These are phyloP conservation scores for Cladosporium phlei DNA, from an alignment of 2,329 filamentous ascomycete species.

Conservation along the genomic window DNA sequence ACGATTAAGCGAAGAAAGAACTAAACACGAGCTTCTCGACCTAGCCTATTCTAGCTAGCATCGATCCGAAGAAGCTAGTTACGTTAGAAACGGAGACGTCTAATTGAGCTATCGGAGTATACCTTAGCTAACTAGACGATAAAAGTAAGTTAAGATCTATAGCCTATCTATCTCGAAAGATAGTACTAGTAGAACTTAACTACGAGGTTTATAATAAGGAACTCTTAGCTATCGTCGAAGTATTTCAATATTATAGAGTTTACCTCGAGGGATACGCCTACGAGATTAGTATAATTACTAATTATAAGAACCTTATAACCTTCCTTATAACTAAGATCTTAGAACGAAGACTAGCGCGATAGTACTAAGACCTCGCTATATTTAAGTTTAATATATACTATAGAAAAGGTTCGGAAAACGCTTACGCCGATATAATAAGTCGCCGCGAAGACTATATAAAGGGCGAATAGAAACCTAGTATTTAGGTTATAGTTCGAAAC, in stretches of 20 bases:
- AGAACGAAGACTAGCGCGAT: slow-evolving; percentile 8
- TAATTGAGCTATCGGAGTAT: slow-evolving; percentile 2
- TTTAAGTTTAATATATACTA: slow-evolving; percentile 17
- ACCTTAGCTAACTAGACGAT: slow-evolving; percentile 5
- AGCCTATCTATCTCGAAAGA: slow-evolving; percentile 18
- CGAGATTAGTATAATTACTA: slow-evolving; percentile 11
- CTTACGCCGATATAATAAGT: slow-evolving; percentile 14
- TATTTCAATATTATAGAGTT: slow-evolving; percentile 16
- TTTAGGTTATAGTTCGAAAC: slow-evolving; percentile 6
- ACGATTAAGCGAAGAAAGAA: background rate
- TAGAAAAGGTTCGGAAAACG: slow-evolving; percentile 14
- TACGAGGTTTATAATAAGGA: slow-evolving; percentile 18
- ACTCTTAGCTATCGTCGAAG: slow-evolving; percentile 16
- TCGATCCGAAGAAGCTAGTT: background rate
- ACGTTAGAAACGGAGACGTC: background rate
- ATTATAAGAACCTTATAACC: slow-evolving; percentile 18
- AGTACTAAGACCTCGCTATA: slow-evolving; percentile 11
- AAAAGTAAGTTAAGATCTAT: slow-evolving; percentile 13
- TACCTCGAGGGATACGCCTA: slow-evolving; percentile 15
- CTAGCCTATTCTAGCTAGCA: background rate
- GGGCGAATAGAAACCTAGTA: slow-evolving; percentile 8
- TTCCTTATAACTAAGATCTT: slow-evolving; percentile 18
- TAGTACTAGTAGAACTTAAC: slow-evolving; percentile 11
- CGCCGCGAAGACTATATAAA: slow-evolving; percentile 16
- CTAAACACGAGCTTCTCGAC: background rate